phyloP scores from a whole-genome alignment of 441 rosid genomes.

The Melastoma candidum region DNA sequence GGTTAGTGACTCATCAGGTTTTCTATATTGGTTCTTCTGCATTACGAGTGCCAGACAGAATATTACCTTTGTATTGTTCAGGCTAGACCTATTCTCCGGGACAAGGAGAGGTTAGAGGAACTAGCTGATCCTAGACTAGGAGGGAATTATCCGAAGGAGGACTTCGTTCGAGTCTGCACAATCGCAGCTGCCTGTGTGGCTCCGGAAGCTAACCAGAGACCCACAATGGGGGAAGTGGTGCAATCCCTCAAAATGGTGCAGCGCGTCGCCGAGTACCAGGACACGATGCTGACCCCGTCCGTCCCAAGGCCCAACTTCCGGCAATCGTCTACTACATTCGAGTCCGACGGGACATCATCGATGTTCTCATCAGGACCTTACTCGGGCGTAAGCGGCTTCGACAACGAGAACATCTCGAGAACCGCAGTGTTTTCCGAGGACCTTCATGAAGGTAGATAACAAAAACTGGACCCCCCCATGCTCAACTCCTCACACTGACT shows the following conservation, averaged over 20 bases:
- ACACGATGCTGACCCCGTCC: slow-evolving; percentile 27
- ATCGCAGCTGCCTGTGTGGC: slow-evolving; percentile 98
- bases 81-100: slow-evolving; percentile 92
- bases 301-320: slow-evolving; percentile 58
- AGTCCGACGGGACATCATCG: slow-evolving; percentile 86
- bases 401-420: slow-evolving; percentile 68
- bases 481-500: too few relatives aligned
- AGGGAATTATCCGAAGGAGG: slow-evolving; percentile 85
- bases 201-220: slow-evolving; percentile 85
- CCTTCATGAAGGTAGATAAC: slow-evolving; percentile 88
- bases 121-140: slow-evolving; percentile 70
- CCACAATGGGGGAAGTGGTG: slow-evolving; percentile 97
- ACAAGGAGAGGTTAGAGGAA: slow-evolving; percentile 83
- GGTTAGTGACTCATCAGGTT: slow-evolving; percentile 36
- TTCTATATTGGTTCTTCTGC: neutral
- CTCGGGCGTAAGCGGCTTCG: slow-evolving; percentile 75
- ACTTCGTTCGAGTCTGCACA: slow-evolving; percentile 88
- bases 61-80: slow-evolving; percentile 23
- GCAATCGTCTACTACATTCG: slow-evolving; percentile 76
- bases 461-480: neutral
- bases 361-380: slow-evolving; percentile 95
- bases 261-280: slow-evolving; percentile 66
- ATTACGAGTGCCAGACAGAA: too few relatives aligned
- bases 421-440: slow-evolving; percentile 82
- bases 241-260: slow-evolving; percentile 98